phyloP scores from a whole-genome alignment of 2,329 filamentous ascomycete genomes.

The Colletotrichum lindemuthianum region DNA sequence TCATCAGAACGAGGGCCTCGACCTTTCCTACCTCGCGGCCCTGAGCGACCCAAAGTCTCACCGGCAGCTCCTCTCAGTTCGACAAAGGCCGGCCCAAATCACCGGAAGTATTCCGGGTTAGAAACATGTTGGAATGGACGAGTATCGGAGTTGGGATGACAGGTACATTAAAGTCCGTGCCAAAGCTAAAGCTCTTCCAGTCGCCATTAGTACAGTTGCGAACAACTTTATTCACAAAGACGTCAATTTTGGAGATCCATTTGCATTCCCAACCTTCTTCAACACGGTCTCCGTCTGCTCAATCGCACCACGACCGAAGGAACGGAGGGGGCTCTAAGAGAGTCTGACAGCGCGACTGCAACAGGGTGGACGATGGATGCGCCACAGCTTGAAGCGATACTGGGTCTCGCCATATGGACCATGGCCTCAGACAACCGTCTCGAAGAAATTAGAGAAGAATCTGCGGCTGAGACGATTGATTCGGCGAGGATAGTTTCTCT shows the following conservation, averaged over 20 bases:
- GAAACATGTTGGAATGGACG: too few species aligned
- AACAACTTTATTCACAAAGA: neutral
- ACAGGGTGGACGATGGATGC: neutral
- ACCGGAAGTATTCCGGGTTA: too few species aligned
- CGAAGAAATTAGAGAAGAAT: rapidly evolving
- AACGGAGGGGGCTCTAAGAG: too few species aligned
- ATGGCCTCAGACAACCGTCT: neutral
- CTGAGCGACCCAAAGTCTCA: too few species aligned
- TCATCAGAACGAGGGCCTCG: too few species aligned
- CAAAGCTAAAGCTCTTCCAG: neutral
- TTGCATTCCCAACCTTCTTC: neutral
- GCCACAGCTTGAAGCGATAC: neutral
- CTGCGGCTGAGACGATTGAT: neutral
- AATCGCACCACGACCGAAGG: too few species aligned
- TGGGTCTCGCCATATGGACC: neutral
- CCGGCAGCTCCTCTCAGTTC: too few species aligned
- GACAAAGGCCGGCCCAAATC: too few species aligned
- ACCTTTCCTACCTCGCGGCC: too few species aligned
- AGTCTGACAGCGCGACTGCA: neutral
- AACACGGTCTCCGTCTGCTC: too few species aligned
- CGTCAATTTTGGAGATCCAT: neutral
- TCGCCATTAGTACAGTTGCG: neutral
- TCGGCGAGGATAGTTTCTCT: neutral
- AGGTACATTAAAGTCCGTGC: neutral
- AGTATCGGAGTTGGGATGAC: neutral